phyloP scores from a whole-genome alignment of 305 asterid genomes.

The Fraxinus latifolia region DNA sequence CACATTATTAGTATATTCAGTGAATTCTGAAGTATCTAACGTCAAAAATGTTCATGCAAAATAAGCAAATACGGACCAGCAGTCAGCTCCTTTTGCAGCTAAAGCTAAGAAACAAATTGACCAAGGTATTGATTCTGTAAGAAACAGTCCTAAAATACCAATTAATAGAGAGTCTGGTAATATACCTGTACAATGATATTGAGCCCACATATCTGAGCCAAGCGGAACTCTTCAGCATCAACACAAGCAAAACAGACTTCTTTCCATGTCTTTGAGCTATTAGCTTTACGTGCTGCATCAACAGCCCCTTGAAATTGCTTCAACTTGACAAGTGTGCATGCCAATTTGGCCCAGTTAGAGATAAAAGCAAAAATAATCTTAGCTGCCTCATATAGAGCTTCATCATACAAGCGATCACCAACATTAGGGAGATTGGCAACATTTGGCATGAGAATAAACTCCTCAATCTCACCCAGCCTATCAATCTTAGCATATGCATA shows the following conservation, averaged over 20 bases:
- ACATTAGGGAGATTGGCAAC: slow-evolving; percentile 98
- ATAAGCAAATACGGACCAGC: not conserved
- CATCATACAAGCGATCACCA: slow-evolving; percentile 97
- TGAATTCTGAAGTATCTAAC: not conserved
- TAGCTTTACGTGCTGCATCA: slow-evolving; percentile 99
- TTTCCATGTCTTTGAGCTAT: slow-evolving; percentile 97
- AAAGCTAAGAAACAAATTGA: slow-evolving; percentile 1
- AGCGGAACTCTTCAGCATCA: slow-evolving; percentile 98
- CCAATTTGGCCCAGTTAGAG: slow-evolving; percentile 97
- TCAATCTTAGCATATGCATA: slow-evolving; percentile 98
- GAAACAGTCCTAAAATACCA: slow-evolving; percentile 26
- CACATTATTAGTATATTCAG: not conserved
- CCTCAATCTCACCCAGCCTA: slow-evolving; percentile 88
- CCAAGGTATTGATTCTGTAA: not conserved
- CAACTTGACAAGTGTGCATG: slow-evolving; percentile 82
- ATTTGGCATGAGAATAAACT: slow-evolving; percentile 95
- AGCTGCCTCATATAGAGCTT: slow-evolving; percentile 95
- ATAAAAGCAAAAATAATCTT: slow-evolving; percentile 86
- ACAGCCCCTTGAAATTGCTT: slow-evolving; percentile 98
- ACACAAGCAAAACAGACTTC: slow-evolving; percentile 99
- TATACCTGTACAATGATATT: slow-evolving; percentile 95
- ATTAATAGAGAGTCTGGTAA: slow-evolving; percentile 25
- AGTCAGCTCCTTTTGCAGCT: not conserved
- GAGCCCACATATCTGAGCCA: slow-evolving; percentile 99
- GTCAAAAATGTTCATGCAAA: slow-evolving; percentile 1